Conservation (phyloP, 2,329 filamentous ascomycete species). For the Penicillium digitatum region DNA sequence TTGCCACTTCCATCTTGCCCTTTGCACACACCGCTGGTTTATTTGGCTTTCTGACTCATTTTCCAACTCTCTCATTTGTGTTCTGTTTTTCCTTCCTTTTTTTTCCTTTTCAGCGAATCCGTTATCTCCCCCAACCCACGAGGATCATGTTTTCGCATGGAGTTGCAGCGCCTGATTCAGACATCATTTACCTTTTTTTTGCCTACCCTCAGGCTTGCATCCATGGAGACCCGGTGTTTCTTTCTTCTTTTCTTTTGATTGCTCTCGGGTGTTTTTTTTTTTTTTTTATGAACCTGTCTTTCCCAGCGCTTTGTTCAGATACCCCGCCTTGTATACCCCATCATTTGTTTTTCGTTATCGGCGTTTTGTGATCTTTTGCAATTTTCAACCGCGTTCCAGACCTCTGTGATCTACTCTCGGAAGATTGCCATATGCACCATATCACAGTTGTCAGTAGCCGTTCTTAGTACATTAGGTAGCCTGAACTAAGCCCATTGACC, state of each 20-base stretch:
- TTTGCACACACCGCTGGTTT: constrained; percentile 16
- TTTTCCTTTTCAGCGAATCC: constrained; percentile 1
- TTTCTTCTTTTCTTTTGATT: constrained; percentile 6
- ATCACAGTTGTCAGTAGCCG: not conserved
- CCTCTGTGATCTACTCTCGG: not conserved
- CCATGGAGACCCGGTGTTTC: constrained; percentile 17
- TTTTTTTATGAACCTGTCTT: constrained; percentile 14
- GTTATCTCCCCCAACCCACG: not conserved
- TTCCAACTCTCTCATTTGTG: not conserved
- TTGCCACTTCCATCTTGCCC: not conserved
- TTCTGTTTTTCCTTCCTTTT: constrained; percentile 1
- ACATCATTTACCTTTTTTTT: constrained; percentile 2
- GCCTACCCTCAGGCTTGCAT: constrained; percentile 13
- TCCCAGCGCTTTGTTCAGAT: constrained; percentile 19
- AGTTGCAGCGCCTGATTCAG: constrained; percentile 6
- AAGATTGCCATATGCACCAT: constrained; percentile 7
- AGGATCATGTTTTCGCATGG: not conserved
- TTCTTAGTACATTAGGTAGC: constrained; percentile 7
- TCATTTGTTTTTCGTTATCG: constrained; percentile 3
- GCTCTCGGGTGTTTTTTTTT: too few species aligned
- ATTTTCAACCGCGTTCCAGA: not conserved
- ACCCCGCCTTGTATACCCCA: constrained; percentile 18
- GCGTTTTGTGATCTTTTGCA: not conserved
- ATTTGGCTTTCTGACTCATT: constrained; percentile 6
- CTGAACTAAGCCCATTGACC: constrained; percentile 2